These are phyloP conservation scores for Venturia carpophila DNA, from an alignment of 2,329 filamentous ascomycete genomes.

Conservation along the genomic window DNA sequence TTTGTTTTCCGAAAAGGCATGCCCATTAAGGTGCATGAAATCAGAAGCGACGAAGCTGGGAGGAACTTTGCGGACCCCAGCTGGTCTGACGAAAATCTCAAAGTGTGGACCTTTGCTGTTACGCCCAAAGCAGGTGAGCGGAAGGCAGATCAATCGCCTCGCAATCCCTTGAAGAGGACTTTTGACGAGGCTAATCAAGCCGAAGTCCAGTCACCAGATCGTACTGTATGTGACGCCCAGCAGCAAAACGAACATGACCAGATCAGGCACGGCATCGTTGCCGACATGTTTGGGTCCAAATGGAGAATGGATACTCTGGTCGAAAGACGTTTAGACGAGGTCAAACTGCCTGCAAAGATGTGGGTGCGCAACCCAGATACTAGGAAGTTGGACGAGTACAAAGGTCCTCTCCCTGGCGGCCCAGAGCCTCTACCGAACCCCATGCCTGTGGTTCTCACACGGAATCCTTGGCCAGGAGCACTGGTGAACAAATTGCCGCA, in stretches of 20 bases:
- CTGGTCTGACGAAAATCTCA: conserved; percentile 67
- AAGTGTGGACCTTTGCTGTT: conserved; percentile 75
- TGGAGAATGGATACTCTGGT: conserved; percentile 66
- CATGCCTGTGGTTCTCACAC: conserved; percentile 62
- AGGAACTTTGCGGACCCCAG: conserved; percentile 47
- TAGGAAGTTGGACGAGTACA: conserved; percentile 60
- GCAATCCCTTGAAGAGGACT: neutral
- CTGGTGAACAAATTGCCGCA: conserved; percentile 57
- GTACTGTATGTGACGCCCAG: neutral
- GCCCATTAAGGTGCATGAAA: conserved; percentile 64
- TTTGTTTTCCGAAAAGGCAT: conserved; percentile 84
- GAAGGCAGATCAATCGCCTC: neutral
- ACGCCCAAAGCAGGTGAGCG: conserved; percentile 24
- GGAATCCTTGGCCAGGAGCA: conserved; percentile 72
- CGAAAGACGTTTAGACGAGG: conserved; percentile 57
- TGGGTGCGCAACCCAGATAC: conserved; percentile 57
- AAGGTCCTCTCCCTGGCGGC: conserved; percentile 55
- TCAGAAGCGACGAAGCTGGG: conserved; percentile 31
- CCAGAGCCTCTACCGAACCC: conserved; percentile 30
- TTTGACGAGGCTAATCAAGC: conserved; percentile 4
- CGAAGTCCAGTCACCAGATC: neutral
- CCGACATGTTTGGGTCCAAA: conserved; percentile 68
- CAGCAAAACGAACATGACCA: conserved; percentile 31
- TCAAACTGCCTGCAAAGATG: conserved; percentile 59
- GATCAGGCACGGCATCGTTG: conserved; percentile 55